Percentiles rank a stretch among this genome's conserved stretches.
Conservation (phyloP, 2,329 filamentous ascomycete genomes). For the Pseudopithomyces maydicus region DNA sequence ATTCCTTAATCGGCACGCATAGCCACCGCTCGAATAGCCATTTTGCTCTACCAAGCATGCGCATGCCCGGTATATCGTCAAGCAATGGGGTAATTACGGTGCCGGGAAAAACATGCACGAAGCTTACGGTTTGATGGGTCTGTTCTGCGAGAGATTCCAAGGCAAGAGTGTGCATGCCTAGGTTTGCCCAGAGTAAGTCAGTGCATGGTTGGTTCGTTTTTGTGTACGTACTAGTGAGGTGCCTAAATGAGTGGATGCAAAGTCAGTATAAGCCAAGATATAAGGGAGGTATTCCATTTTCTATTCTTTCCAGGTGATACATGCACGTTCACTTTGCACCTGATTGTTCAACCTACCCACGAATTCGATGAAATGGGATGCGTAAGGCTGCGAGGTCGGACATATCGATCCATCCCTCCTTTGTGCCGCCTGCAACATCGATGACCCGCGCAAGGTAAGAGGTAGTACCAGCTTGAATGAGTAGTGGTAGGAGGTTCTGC, state of each 20-base stretch:
- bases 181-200: neutral
- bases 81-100: neutral
- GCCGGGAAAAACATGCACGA: slow-evolving; percentile 8
- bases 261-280: too few relatives aligned
- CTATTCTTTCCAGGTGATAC: too few relatives aligned
- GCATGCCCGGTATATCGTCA: neutral
- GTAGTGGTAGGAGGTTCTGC: neutral
- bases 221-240: too few relatives aligned
- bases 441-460: slow-evolving; percentile 1
- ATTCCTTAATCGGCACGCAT: slow-evolving; percentile 17
- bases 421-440: slow-evolving; percentile 15
- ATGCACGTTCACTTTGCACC: too few relatives aligned
- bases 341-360: too few relatives aligned
- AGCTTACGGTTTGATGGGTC: slow-evolving; percentile 5
- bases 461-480: neutral
- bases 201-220: too few relatives aligned
- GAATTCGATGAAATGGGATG: slow-evolving; percentile 10
- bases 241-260: too few relatives aligned
- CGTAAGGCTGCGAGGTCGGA: slow-evolving; percentile 21
- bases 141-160: neutral
- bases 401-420: slow-evolving; percentile 27
- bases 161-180: slow-evolving; percentile 25
- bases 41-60: neutral
- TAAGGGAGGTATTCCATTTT: too few relatives aligned
- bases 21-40: neutral